Conservation (phyloP, 495 filamentous ascomycete species). For the Trichodelitschia bisporula region DNA sequence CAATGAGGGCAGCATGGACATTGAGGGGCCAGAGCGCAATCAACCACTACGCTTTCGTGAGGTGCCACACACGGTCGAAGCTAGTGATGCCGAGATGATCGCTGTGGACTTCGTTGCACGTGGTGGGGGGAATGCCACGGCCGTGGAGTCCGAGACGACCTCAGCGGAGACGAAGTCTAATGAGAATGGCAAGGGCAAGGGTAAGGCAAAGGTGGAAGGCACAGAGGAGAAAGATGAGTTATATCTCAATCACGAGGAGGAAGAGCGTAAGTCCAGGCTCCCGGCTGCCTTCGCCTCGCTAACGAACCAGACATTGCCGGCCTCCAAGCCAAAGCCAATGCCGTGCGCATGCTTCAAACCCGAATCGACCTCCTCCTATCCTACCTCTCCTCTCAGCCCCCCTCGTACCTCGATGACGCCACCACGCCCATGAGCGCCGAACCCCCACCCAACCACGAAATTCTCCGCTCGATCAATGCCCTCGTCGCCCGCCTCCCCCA, state of each 20-base stretch:
- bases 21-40: conserved; percentile 30
- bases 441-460: conserved; percentile 24
- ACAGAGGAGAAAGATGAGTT: conserved; percentile 10
- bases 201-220: conserved; percentile 14
- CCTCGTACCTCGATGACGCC: conserved; percentile 26
- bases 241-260: conserved; percentile 47
- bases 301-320: background rate
- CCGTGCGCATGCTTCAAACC: conserved; percentile 70
- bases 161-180: conserved; percentile 5
- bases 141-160: conserved; percentile 19
- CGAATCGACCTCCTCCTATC: conserved; percentile 59
- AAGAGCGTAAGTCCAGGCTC: conserved; percentile 38
- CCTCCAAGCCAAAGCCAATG: conserved; percentile 72
- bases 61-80: conserved; percentile 69
- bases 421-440: conserved; percentile 6
- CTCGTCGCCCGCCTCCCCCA: conserved; percentile 29
- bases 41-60: conserved; percentile 46
- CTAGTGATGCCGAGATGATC: conserved; percentile 93
- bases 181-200: conserved; percentile 18
- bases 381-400: conserved; percentile 53
- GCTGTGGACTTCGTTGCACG: conserved; percentile 74
- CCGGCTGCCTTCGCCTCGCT: too few relatives aligned
- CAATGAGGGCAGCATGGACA: conserved; percentile 34
- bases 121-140: conserved; percentile 53
- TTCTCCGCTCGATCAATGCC: conserved; percentile 32